phyloP scores from a whole-genome alignment of 352 stramenopile species.

The Plasmopara viticola region DNA sequence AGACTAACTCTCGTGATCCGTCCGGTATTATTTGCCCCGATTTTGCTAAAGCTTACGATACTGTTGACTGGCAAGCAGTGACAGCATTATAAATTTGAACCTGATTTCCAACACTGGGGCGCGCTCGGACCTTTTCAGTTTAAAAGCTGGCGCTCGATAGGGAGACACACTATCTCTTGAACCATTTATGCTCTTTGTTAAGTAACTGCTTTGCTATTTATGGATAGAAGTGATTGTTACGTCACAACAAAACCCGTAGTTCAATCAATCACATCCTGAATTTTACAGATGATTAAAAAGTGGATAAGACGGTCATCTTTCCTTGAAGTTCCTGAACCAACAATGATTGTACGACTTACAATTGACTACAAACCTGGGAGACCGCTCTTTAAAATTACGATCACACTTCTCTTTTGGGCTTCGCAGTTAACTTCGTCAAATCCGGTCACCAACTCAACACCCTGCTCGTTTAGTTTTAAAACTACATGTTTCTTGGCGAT shows the following conservation, averaged over 20 bases:
- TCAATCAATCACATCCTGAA: neutral
- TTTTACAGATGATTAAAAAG: neutral
- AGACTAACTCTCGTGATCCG: neutral
- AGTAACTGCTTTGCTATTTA: neutral
- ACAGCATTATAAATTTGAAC: too few species aligned
- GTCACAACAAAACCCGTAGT: neutral
- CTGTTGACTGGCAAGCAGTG: conserved; percentile 5
- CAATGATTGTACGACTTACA: neutral
- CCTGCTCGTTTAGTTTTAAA: neutral
- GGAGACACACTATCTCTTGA: neutral
- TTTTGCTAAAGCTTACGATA: conserved; percentile 5
- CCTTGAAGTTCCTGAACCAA: neutral
- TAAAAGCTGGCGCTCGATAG: neutral
- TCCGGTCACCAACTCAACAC: neutral
- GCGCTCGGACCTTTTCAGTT: neutral
- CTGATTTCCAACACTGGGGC: too few species aligned
- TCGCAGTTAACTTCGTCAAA: neutral
- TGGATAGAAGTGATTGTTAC: neutral
- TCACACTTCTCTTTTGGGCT: neutral
- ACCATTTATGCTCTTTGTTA: neutral
- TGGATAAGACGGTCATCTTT: conserved; percentile 1
- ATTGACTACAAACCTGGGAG: neutral
- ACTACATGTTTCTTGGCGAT: neutral
- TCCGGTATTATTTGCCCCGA: conserved; percentile 1
- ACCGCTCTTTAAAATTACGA: neutral